Evolutionary conservation across 2,329 filamentous ascomycete genomes (phyloP), one percentile per base, ranked within the genome.

Genomic region (Fusarium sarcochroum): DNA sequence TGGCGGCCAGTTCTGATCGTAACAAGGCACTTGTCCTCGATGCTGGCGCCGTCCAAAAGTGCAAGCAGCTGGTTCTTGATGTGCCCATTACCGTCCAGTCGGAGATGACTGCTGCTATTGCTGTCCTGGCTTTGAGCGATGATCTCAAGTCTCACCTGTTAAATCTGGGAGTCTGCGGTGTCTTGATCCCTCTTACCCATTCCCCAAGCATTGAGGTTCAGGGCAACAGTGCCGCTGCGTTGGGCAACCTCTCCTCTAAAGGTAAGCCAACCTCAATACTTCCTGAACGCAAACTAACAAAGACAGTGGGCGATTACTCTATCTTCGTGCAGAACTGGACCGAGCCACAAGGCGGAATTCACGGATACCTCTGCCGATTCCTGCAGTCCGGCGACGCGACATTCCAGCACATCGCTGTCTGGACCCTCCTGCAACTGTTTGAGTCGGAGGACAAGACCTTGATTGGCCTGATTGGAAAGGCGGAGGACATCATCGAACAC

Each of bases 61-160:
- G 96, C 89, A 98, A 98, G 81, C 93, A 98, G 77, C 86, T 99
- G 52, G 94, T 99, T 23, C 85, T 99, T 18, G 91, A 97, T 57
- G 96, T 98, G 4, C 94, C 96, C 0, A 87, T 98, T 48, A 95
- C 93, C 38, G 96, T 99, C 4, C 96, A 99, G 78, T 98, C 94
- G 3, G 96, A 99, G 80, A 99, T 99, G 96, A 99, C 96, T 6
- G 96, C 96, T n/a, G 96, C 96, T 2, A 98, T 99, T 80, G 96
- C 96, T 37, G 96, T 99, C 15, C 86, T 99, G 68, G 96, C 96
- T 18, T 83, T 99, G 51, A 98, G 95, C 73, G 96, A 99, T 75
- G 96, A 99, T 68, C 87, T 99, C 60, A 99, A 99, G 82, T 89
- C 92, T 6, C 93, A 97, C 76, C 86, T 99, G 14, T 83, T 99